Evolutionary conservation across 2,329 filamentous ascomycete genomes (phyloP).

Genomic region (Botryotinia narcissicola): DNA sequence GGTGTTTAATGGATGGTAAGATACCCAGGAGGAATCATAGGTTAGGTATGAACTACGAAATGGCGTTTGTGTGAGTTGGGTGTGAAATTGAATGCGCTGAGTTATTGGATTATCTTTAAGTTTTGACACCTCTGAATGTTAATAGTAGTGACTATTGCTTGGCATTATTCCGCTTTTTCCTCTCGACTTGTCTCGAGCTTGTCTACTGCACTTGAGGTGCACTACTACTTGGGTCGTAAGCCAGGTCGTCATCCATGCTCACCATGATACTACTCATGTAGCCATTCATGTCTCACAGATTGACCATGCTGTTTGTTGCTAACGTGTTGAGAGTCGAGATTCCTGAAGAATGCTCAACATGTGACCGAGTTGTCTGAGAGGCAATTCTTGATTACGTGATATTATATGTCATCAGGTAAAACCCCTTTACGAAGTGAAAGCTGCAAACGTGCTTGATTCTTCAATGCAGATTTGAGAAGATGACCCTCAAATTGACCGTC

Average conservation of each 20-base stretch:
- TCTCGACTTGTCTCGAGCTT: not conserved
- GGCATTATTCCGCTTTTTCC: not conserved
- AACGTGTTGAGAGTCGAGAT: not conserved
- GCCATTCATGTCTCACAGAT: not conserved
- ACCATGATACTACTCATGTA: not conserved
- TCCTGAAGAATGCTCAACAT: not conserved
- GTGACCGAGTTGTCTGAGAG: not conserved
- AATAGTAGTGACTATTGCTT: not conserved
- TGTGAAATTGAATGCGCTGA: not conserved
- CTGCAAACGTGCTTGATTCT: slow-evolving; percentile 17
- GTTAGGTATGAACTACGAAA: not conserved
- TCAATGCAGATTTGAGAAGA: slow-evolving; percentile 1
- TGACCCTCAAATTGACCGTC: no score
- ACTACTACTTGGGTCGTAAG: not conserved
- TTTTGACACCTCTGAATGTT: not conserved
- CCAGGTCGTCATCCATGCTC: not conserved
- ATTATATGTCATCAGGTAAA: not conserved
- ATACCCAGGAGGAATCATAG: slow-evolving; percentile 1
- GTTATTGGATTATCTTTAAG: not conserved
- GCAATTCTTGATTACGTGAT: slow-evolving; percentile 9
- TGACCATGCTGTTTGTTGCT: not conserved
- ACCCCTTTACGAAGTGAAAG: not conserved
- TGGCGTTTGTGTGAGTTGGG: not conserved
- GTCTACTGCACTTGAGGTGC: not conserved
- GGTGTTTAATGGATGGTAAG: not conserved